Evolutionary conservation across 192 early-diverging fungal species (phyloP), one percentile per base, ranked within the genome.

Genomic region (Gonapodya prolifera): DNA sequence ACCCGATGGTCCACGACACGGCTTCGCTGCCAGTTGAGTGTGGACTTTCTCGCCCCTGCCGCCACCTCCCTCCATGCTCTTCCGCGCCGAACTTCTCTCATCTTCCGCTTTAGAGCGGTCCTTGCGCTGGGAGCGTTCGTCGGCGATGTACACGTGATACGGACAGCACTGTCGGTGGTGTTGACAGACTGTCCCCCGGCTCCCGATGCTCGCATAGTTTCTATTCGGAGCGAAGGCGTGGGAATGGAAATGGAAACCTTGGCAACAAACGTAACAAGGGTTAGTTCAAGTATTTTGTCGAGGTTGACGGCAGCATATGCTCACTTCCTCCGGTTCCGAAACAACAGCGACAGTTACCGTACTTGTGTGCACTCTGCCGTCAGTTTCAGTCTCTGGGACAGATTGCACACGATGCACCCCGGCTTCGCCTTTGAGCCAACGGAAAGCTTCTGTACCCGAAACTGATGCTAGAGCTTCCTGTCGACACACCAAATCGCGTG

Each of bases 51-150:
- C 93, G 0, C 92, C 92, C 75, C 93, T 85, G 29, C 89, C 88
- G 30, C 92, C 93, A 13, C 89, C 81, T 34, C 84, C 78, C 74
- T 85, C 85, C 75, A 92, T 89, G 45, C 84, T 85, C 70, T 89
- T 88, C 28, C 92, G 79, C 30, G 87, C 83, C 31, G 88, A 86
- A 0, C 90, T 78, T 35, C 92, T 84, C 77, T 88, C 88, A 8
- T 75, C 78, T 1, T 85, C 87, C 34, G 96, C 97, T 78, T 91
- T 93, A 0, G 91, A 91, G 79, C 89, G 91, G 83, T 99, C 98
- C 86, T 90, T 81, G 71, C 94, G 91, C 82, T 99, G 96, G n/a
- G 95, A 97, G 73, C 96, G 85, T 80, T 97, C 93, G 76, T 92
- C 92, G 85, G 97, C 96, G 83, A 93, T 94, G 34, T 91, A 85